phyloP scores from a whole-genome alignment of 2,329 filamentous ascomycete species.

The Aurifilum marmelostoma region DNA sequence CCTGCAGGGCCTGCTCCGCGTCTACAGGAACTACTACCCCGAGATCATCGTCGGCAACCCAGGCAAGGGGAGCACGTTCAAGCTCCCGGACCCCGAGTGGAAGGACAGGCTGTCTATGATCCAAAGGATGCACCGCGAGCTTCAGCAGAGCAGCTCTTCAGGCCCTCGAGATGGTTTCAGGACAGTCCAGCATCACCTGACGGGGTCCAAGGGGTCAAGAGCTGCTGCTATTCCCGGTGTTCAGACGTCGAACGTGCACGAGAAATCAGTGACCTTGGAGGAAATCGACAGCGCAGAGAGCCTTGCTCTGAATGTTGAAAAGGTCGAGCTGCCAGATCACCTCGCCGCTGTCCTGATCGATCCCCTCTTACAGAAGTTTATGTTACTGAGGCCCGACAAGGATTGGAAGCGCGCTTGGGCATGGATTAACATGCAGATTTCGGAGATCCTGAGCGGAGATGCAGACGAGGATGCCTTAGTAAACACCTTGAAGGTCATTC shows the following conservation, averaged over 20 bases:
- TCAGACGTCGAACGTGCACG: slow-evolving; percentile 73
- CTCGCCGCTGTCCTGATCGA: slow-evolving; percentile 76
- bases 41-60: slow-evolving; percentile 80
- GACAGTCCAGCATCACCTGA: slow-evolving; percentile 58
- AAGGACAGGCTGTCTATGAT: slow-evolving; percentile 68
- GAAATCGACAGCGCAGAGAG: slow-evolving; percentile 73
- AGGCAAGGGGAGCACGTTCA: slow-evolving; percentile 65
- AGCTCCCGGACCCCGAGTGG: slow-evolving; percentile 77
- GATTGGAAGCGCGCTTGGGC: slow-evolving; percentile 34
- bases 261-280: slow-evolving; percentile 69
- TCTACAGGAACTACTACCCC: slow-evolving; percentile 91
- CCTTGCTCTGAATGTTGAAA: slow-evolving; percentile 75
- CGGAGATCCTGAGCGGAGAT: slow-evolving; percentile 42
- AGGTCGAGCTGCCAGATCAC: slow-evolving; percentile 80
- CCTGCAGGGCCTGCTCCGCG: slow-evolving; percentile 72
- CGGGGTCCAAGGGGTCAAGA: slow-evolving; percentile 50
- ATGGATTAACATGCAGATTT: slow-evolving; percentile 27
- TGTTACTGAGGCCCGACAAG: slow-evolving; percentile 64
- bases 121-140: slow-evolving; percentile 59
- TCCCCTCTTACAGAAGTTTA: slow-evolving; percentile 76
- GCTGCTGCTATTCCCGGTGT: slow-evolving; percentile 65
- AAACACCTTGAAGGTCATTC: slow-evolving; percentile 59
- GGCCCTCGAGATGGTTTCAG: slow-evolving; percentile 61
- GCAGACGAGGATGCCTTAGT: slow-evolving; percentile 51
- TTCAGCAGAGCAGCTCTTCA: slow-evolving; percentile 45